Evolutionary conservation across 2,329 filamentous ascomycete species (phyloP), one percentile per base, ranked within the genome.

Genomic region (Helicocarpus griseus): DNA sequence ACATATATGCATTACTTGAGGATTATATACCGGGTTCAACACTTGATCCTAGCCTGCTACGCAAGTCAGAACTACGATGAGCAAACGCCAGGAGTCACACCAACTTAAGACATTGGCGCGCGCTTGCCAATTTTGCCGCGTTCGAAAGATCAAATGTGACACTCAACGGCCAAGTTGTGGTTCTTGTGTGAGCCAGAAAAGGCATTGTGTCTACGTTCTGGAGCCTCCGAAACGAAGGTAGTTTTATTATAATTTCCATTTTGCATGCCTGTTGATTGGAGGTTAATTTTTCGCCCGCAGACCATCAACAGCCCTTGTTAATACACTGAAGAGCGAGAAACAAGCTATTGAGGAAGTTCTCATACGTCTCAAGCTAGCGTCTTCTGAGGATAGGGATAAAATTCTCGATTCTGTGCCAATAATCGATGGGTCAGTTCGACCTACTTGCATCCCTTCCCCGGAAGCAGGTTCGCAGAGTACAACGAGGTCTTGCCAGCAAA

Each of bases 61-160:
- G n/a, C n/a, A n/a, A n/a, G n/a, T n/a, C n/a, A n/a, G n/a, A n/a
- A n/a, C n/a, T n/a, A n/a, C n/a, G 14, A 56, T 56, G 54, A 48
- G 52, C 40, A 56, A 53, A 38, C 45, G 44, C 14, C 54, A 50
- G 7, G 53, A 57, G 26, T 24, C 52, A 8, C 29, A 35, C 38
- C 54, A 54, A 48, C 55, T 53, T 21, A 57, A 57, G 48, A 56
- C 56, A 26, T 40, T 64, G 63, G 38, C 54, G 5, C 55, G 58
- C 54, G 61, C 64, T 8, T 69, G 66, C 53, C 64, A 69, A 51
- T 61, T 68, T 39, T 69, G 66, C 55, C 66, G 67, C 45, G 53
- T 54, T 19, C 55, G 63, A 36, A 68, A 63, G 51, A 67, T 68
- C 38, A 66, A 64, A 55, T 68, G 66, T 58, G 64, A 68, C 53